Evolutionary conservation across 805 yeast genomes (phyloP), one percentile per base, ranked within the genome.

Genomic region (Myxozyma nipponensis): DNA sequence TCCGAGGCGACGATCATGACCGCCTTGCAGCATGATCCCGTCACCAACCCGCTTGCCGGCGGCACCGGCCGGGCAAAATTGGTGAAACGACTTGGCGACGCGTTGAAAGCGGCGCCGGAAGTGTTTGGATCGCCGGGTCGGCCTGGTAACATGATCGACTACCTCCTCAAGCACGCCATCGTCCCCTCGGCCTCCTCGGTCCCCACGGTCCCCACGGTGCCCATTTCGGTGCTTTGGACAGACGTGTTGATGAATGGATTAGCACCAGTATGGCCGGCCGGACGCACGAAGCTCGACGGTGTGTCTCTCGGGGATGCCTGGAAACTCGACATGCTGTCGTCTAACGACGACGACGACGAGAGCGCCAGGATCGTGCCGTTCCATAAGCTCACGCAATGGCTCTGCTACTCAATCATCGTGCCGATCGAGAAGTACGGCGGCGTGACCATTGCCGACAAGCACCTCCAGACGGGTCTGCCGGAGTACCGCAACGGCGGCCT

Each of bases 371-470:
- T 81, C 42, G 78, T 78, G 17, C 81, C 85, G 2, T 81, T 81
- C 65, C 86, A 81, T 59, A 81, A 82, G 52, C 69, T 82, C 35
- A 79, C 84, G 0, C 86, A 81, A 63, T 81, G 86, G 86, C 67
- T 81, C 7, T 76, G 83, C 19, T 81, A 81, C 61, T 81, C 86
- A 1, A 63, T 81, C 44, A 62, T 81, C 18, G 72, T 74, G 13
- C 85, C 84, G 4, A 66, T 82, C 41, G 69, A 74, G 40, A 58
- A 63, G 5, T 39, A 46, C 44, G 57, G 51, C 28, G 39, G 39
- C 24, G 30, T 49, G 10, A 4, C 3, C 21, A 49, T 49, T 30
- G 38, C 47, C 3, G 46, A 40, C 26, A 47, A 44, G 41, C 47
- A 46, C 4, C 35, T 49, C 47, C 76, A 76, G 68, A 78, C 83